A percentile compares a stretch with the other conserved stretches of the same genome.
Evolutionary conservation across 2,329 filamentous ascomycete genomes (phyloP).

Genomic region (Colletotrichum echinochloae): DNA sequence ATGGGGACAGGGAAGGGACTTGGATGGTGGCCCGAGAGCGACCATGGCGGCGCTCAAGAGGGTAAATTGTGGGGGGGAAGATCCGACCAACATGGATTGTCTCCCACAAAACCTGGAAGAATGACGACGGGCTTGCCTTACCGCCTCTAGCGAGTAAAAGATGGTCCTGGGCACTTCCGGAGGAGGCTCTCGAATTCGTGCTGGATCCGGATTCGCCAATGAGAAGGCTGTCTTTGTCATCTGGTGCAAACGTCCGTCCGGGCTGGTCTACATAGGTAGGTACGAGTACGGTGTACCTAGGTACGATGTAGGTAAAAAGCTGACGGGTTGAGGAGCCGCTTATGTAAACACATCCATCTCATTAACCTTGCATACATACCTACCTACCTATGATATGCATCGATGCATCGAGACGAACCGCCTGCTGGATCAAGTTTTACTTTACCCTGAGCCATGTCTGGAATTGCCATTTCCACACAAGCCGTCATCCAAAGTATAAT

Average conservation of each 20-base stretch:
- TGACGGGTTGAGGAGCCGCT: no score
- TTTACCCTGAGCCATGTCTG: no score
- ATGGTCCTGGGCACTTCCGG: not conserved
- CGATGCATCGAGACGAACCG: slow-evolving; percentile 33
- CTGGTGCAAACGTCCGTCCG: not conserved
- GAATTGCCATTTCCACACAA: slow-evolving; percentile 14
- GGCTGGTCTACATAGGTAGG: no score
- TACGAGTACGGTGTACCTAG: no score
- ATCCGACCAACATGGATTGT: slow-evolving; percentile 4
- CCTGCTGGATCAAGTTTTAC: no score
- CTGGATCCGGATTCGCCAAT: slow-evolving; percentile 29
- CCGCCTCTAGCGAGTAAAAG: slow-evolving; percentile 11
- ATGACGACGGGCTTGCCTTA: slow-evolving; percentile 7
- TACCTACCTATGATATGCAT: not conserved
- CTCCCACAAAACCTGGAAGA: slow-evolving; percentile 32
- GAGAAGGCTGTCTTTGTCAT: slow-evolving; percentile 25
- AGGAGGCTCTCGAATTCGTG: not conserved
- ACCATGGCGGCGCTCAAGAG: not conserved
- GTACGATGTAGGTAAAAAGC: no score
- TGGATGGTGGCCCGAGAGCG: slow-evolving; percentile 6
- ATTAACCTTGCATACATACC: not conserved
- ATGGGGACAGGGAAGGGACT: slow-evolving; percentile 11
- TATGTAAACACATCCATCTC: not conserved
- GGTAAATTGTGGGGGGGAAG: slow-evolving; percentile 28
- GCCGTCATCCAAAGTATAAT: slow-evolving; percentile 23